phyloP scores from a whole-genome alignment of 345 rosid species.

The Adansonia digitata region DNA sequence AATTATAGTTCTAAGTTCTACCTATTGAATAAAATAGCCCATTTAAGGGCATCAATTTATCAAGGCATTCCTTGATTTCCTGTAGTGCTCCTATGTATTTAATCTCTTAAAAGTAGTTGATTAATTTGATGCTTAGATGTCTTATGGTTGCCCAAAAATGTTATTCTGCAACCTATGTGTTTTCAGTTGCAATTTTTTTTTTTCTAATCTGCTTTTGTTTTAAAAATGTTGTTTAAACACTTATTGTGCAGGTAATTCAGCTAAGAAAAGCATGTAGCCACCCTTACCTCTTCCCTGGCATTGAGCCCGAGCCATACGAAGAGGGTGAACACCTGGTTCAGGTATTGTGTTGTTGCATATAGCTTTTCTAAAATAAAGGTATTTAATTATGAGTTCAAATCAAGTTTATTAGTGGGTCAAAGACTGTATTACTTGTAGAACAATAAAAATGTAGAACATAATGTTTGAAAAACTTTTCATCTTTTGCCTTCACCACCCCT shows the following conservation, averaged over 20 bases:
- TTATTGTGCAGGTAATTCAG: slow-evolving; percentile 59
- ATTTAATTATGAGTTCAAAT: not conserved
- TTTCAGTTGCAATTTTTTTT: not conserved
- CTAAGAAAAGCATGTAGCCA: slow-evolving; percentile 91
- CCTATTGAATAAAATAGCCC: not conserved
- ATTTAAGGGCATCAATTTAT: not conserved
- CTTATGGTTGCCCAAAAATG: not conserved
- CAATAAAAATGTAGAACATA: not conserved
- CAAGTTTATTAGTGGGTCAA: not conserved
- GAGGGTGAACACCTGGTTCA: slow-evolving; percentile 92
- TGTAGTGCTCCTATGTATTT: not conserved
- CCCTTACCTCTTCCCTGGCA: slow-evolving; percentile 91
- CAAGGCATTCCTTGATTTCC: not conserved
- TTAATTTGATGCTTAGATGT: not conserved
- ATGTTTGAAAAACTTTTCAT: not conserved
- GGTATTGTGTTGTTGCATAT: slow-evolving; percentile 37
- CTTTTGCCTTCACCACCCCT: not conserved
- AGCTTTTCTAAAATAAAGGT: not conserved
- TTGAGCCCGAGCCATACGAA: slow-evolving; percentile 88
- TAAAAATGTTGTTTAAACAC: not conserved
- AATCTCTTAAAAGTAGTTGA: not conserved
- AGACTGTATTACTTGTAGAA: not conserved
- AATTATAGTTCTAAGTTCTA: not conserved
- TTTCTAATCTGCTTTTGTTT: slow-evolving; percentile 11
- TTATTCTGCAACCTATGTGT: not conserved